phyloP scores from a whole-genome alignment of 768 basidiomycete species.

The Phaffia australis region DNA sequence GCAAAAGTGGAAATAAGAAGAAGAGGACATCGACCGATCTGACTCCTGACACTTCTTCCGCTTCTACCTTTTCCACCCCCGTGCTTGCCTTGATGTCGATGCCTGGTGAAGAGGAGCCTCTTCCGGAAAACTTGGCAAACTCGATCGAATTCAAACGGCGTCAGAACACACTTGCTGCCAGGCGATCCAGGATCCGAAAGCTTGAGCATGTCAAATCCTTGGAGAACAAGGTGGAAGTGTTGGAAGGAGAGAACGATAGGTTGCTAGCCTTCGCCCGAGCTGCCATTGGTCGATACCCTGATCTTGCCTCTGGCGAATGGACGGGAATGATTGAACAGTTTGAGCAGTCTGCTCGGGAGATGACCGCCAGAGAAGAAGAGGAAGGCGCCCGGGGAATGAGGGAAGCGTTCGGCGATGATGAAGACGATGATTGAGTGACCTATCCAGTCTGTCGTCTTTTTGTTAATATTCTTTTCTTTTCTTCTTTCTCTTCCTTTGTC shows the following conservation, averaged over 20 bases:
- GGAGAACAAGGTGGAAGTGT: slow-evolving; percentile 38
- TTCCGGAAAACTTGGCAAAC: slow-evolving; percentile 47
- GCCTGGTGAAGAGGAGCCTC: slow-evolving; percentile 45
- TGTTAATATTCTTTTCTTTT: background rate
- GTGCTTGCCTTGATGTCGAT: slow-evolving; percentile 43
- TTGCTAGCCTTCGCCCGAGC: slow-evolving; percentile 10
- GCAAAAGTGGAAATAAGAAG: slow-evolving; percentile 34
- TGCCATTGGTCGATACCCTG: slow-evolving; percentile 6
- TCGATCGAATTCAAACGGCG: slow-evolving; percentile 68
- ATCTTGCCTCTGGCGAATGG: slow-evolving; percentile 15
- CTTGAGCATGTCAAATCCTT: slow-evolving; percentile 56
- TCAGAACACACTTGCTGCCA: slow-evolving; percentile 75
- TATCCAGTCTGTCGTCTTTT: background rate
- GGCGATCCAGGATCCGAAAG: slow-evolving; percentile 66
- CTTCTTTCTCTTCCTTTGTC: background rate
- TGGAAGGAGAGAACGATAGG: slow-evolving; percentile 8
- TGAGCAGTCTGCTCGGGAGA: background rate
- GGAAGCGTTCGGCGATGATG: slow-evolving; percentile 14
- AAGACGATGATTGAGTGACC: slow-evolving; percentile 2
- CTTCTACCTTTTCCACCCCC: slow-evolving; percentile 42
- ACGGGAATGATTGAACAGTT: slow-evolving; percentile 1
- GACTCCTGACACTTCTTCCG: background rate
- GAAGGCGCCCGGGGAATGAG: slow-evolving; percentile 4
- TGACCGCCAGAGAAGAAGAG: slow-evolving; percentile 4
- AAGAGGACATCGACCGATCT: background rate